Conservation (phyloP, 345 rosid species). For the Lenwebbia sp. region DNA sequence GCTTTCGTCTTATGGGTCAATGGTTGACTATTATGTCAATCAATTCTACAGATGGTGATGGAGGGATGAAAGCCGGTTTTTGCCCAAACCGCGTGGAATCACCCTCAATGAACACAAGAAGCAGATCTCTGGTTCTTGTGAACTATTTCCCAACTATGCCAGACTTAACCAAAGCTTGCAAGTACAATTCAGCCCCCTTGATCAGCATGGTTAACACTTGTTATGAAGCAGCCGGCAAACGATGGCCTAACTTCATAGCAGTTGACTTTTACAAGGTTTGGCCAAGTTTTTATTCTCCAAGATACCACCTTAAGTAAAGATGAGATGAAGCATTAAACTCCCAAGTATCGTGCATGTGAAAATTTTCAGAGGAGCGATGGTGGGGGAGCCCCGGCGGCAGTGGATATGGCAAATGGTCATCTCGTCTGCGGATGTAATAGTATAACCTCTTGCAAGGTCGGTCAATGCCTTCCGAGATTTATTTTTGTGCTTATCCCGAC, state of each 20-base stretch:
- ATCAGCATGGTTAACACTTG: slow-evolving; percentile 42
- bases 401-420: slow-evolving; percentile 66
- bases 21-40: background rate
- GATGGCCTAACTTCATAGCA: slow-evolving; percentile 96
- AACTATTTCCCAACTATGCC: slow-evolving; percentile 66
- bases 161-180: slow-evolving; percentile 41
- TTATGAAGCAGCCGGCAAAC: slow-evolving; percentile 46
- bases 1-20: background rate
- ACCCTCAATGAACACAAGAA: slow-evolving; percentile 38
- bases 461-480: background rate
- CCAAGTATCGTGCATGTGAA: background rate
- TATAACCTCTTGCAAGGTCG: slow-evolving; percentile 60
- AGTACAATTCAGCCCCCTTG: slow-evolving; percentile 72
- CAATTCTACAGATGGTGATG: slow-evolving; percentile 51
- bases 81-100: slow-evolving; percentile 79
- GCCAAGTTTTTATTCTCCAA: background rate
- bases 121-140: slow-evolving; percentile 53
- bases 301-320: background rate
- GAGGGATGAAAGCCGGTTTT: slow-evolving; percentile 53
- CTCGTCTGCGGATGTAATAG: slow-evolving; percentile 61
- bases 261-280: slow-evolving; percentile 80
- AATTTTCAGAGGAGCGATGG: slow-evolving; percentile 66
- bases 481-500: background rate
- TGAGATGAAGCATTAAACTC: too few species aligned
- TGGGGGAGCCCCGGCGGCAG: slow-evolving; percentile 74